Evolutionary conservation across 495 filamentous ascomycete genomes (phyloP), one percentile per base, ranked within the genome.

Genomic region (Penicillium waksmanii): DNA sequence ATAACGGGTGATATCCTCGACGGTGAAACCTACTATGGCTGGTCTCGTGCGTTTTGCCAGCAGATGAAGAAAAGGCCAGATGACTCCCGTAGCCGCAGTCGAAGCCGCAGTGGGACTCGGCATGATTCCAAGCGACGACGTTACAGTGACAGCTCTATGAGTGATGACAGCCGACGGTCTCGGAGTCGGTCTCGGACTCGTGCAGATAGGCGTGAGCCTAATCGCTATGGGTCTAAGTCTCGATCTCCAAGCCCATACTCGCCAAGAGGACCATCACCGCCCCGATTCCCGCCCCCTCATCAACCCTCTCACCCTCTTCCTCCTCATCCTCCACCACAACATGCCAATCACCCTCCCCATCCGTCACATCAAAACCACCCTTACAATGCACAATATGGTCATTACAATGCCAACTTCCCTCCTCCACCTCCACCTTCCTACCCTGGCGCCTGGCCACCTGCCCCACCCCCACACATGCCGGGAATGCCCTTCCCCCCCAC

Each of bases 11-110:
- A 90, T 12, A 71, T 87, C 18, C 53, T 78, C 10, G 65, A 73
- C n/a, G 85, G 86, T 8, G 86, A 94, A 34, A 87, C 85, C 8
- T 96, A 96, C 66, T 95, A 95, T 67, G 92, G 91, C 38, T 96
- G 92, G 92, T 92, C 89, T 13, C 84, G 81, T 46, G 73, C 77
- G 8, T 96, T 96, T 62, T 96, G 91, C 73, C 81, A 90, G 62
- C 87, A 87, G 60, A 96, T 94, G 89, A 90, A 87, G 68, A 82
- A 82, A 53, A 78, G 84, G 56, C 75, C 68, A 10, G 67, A 61
- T 27, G 55, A 53, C 34, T 64, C 63, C 34, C 56, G 57, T 47
- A 60, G 72, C 51, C 61, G 66, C 23, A 71, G 63, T 23, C 62
- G 69, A 12, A 74, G 71, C 51, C 68, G 66, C 11, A 80, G 76